Evolutionary conservation across 108 stramenopile species (phyloP).

Genomic region (Parietichytrium sp.): DNA sequence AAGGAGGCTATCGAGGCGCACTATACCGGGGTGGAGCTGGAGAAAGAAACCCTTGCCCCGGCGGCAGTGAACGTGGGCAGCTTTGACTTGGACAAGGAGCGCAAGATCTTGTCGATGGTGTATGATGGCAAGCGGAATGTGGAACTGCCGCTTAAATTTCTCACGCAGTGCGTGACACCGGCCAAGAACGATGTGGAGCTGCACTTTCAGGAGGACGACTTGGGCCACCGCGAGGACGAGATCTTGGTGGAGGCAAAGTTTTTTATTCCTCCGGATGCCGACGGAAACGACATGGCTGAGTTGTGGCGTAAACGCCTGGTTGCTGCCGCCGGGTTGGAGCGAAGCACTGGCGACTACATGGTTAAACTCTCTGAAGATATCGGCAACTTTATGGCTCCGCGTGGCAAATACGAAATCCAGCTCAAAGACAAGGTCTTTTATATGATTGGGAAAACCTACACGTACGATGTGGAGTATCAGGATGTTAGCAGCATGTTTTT

Average conservation of each 20-base stretch:
- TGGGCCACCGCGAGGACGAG: constrained; percentile 46
- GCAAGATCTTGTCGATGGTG: not conserved
- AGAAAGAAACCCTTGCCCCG: not conserved
- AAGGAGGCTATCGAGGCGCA: not conserved
- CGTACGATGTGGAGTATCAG: constrained; percentile 96
- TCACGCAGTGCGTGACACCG: constrained; percentile 62
- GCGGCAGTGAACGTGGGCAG: constrained; percentile 18
- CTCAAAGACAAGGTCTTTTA: constrained; percentile 84
- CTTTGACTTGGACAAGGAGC: not conserved
- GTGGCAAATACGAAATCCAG: constrained; percentile 91
- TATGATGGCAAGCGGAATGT: constrained; percentile 14
- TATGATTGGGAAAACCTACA: constrained; percentile 86
- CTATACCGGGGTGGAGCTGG: constrained; percentile 4
- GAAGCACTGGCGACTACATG: constrained; percentile 76
- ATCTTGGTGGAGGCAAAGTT: constrained; percentile 77
- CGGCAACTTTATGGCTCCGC: constrained; percentile 92
- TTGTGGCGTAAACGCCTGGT: constrained; percentile 58
- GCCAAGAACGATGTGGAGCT: constrained; percentile 62
- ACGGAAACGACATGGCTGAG: constrained; percentile 65
- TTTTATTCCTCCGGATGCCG: constrained; percentile 84
- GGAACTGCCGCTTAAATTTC: constrained; percentile 47
- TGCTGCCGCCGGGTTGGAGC: constrained; percentile 73
- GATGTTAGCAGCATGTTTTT: constrained; percentile 90
- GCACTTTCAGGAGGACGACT: constrained; percentile 58
- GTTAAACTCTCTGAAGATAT: constrained; percentile 79